phyloP scores from a whole-genome alignment of 257 asterid species.

The Ilex aquifolium region DNA sequence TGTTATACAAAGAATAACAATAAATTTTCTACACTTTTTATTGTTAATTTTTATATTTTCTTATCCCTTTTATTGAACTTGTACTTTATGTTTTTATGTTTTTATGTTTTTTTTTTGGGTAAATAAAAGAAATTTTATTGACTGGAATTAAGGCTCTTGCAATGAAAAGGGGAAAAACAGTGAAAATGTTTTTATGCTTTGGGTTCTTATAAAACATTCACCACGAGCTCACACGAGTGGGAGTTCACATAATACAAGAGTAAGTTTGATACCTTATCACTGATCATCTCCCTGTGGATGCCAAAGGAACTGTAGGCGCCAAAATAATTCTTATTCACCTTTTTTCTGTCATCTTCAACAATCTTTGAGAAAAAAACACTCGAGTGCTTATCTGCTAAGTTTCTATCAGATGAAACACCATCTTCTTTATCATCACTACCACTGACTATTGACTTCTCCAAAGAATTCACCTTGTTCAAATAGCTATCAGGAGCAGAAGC shows the following conservation, averaged over 20 bases:
- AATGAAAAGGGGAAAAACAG: too few relatives aligned
- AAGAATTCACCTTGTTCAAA: conserved; percentile 16
- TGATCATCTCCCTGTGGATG: conserved; percentile 94
- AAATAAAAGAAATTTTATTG: too few relatives aligned
- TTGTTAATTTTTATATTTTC: too few relatives aligned
- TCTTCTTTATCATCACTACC: conserved; percentile 14
- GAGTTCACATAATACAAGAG: neutral
- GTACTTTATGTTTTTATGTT: too few relatives aligned
- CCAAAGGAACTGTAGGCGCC: conserved; percentile 83
- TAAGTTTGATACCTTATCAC: conserved; percentile 69
- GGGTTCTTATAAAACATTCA: too few relatives aligned
- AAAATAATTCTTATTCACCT: conserved; percentile 63
- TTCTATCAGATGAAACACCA: conserved; percentile 16
- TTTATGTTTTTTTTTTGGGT: too few relatives aligned
- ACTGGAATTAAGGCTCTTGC: too few relatives aligned
- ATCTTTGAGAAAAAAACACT: conserved; percentile 23
- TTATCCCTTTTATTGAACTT: too few relatives aligned
- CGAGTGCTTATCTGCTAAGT: conserved; percentile 11
- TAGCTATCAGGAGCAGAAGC: conserved; percentile 21
- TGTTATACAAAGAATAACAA: too few relatives aligned
- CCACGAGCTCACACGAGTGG: too few relatives aligned
- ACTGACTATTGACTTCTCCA: conserved; percentile 12
- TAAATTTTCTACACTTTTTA: too few relatives aligned
- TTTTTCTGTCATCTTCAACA: conserved; percentile 37
- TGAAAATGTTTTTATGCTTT: too few relatives aligned